Conservation (phyloP, 176 grass and related monocot species). For the Eragrostis curvula region DNA sequence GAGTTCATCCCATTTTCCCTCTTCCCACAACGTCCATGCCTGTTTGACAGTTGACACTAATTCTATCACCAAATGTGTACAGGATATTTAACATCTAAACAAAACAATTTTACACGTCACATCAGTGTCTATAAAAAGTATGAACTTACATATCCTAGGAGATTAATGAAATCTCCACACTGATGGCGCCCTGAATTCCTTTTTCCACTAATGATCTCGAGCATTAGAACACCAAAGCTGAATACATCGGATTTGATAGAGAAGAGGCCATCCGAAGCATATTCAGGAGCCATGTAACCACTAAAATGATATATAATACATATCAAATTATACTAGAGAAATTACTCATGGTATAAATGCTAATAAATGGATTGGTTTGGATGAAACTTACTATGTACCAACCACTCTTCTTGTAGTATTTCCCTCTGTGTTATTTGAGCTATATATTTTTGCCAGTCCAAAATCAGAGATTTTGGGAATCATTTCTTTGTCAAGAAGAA, state of each 20-base stretch:
- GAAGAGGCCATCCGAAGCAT: conserved; percentile 29
- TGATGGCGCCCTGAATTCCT: conserved; percentile 1
- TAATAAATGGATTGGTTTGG: neutral
- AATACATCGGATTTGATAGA: conserved; percentile 27
- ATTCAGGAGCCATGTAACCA: conserved; percentile 43
- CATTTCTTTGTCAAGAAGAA: conserved; percentile 14
- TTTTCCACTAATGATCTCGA: conserved; percentile 30
- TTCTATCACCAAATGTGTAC: neutral
- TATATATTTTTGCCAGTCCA: conserved; percentile 27
- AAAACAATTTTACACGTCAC: neutral
- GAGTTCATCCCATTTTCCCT: neutral
- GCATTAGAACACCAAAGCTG: conserved; percentile 31
- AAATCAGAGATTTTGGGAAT: conserved; percentile 33
- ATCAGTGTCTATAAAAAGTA: neutral
- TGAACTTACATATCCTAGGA: conserved; percentile 25
- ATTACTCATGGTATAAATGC: neutral
- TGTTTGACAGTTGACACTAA: neutral
- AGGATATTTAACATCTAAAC: neutral
- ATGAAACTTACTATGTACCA: conserved; percentile 27
- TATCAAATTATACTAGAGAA: neutral
- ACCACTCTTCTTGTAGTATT: conserved; percentile 23
- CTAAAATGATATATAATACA: neutral
- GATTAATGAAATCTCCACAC: conserved; percentile 12
- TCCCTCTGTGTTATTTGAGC: conserved; percentile 1
- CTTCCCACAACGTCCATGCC: conserved; percentile 26